Evolutionary conservation across 1,284 basidiomycete genomes (phyloP).

Genomic region (Cutaneotrichosporon cutaneum): DNA sequence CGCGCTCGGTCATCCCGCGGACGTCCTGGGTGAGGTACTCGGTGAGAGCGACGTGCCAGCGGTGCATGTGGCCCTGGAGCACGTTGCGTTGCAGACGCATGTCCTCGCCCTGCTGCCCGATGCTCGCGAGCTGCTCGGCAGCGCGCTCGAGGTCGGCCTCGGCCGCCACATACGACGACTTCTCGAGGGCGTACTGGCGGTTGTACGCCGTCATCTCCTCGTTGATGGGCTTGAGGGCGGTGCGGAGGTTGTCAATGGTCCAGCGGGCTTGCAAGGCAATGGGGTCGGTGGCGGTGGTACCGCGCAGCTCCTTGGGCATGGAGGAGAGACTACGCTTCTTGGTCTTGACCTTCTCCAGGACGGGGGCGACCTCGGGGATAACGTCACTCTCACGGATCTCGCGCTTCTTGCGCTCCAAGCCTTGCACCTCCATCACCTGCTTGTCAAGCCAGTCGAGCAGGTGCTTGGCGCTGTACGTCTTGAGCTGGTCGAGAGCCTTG

Average conservation of each 20-base stretch:
- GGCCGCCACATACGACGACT: slow-evolving; percentile 80
- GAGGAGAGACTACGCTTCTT: slow-evolving; percentile 15
- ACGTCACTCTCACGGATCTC: slow-evolving; percentile 31
- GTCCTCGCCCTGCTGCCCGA: slow-evolving; percentile 53
- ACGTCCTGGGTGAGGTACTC: slow-evolving; percentile 62
- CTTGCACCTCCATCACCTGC: slow-evolving; percentile 30
- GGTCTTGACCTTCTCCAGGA: slow-evolving; percentile 27
- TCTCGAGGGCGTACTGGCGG: slow-evolving; percentile 78
- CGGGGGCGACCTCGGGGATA: slow-evolving; percentile 41
- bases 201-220: slow-evolving; percentile 63
- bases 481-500: slow-evolving; percentile 33
- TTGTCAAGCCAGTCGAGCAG: slow-evolving; percentile 24
- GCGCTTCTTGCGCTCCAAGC: slow-evolving; percentile 28
- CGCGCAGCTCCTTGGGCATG: slow-evolving; percentile 8
- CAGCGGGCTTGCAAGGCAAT: slow-evolving; percentile 37
- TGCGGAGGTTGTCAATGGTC: slow-evolving; percentile 66
- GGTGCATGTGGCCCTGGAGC: slow-evolving; percentile 80
- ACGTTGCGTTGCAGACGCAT: slow-evolving; percentile 53
- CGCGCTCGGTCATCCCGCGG: slow-evolving; percentile 56
- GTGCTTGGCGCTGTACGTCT: slow-evolving; percentile 26
- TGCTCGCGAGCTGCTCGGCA: slow-evolving; percentile 62
- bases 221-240: slow-evolving; percentile 61
- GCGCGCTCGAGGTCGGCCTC: slow-evolving; percentile 69
- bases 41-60: slow-evolving; percentile 72
- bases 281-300: background rate